These are phyloP conservation scores for Tetrastigma voinierianum DNA, from an alignment of 164 flowering plant species.

Conservation along the genomic window DNA sequence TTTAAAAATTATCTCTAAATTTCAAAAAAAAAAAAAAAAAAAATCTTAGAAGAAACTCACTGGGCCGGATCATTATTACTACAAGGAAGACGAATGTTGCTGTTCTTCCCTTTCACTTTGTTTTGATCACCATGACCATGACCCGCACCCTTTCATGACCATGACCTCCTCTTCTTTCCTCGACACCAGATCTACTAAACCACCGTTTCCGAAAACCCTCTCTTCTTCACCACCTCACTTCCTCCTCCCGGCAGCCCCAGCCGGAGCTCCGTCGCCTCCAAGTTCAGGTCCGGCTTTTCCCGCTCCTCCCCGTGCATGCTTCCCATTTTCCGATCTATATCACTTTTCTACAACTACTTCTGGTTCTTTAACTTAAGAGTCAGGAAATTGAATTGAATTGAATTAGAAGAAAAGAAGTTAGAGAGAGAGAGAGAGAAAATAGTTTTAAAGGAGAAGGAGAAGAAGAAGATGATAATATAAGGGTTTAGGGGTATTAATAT, in stretches of 20 bases:
- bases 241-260: constrained; percentile 61
- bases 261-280: constrained; percentile 67
- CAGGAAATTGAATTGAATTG: not conserved
- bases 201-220: constrained; percentile 62
- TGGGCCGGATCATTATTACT: constrained; percentile 50
- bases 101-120: constrained; percentile 24
- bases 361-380: too few species aligned
- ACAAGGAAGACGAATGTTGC: constrained; percentile 21
- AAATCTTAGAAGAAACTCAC: constrained; percentile 22
- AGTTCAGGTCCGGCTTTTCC: constrained; percentile 20
- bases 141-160: too few species aligned
- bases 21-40: not conserved
- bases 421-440: too few species aligned
- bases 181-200: constrained; percentile 72
- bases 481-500: constrained; percentile 20
- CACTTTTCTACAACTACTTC: too few species aligned
- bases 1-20: too few species aligned
- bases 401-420: too few species aligned
- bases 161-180: constrained; percentile 5
- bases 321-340: too few species aligned
- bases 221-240: constrained; percentile 28
- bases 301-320: constrained; percentile 17
- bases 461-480: not conserved
- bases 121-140: constrained; percentile 14
- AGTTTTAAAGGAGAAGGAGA: too few species aligned